Percentiles rank a stretch among this genome's conserved stretches.
phyloP scores from a whole-genome alignment of 1,139 yeast species.

The Suhomyces choctaworum region DNA sequence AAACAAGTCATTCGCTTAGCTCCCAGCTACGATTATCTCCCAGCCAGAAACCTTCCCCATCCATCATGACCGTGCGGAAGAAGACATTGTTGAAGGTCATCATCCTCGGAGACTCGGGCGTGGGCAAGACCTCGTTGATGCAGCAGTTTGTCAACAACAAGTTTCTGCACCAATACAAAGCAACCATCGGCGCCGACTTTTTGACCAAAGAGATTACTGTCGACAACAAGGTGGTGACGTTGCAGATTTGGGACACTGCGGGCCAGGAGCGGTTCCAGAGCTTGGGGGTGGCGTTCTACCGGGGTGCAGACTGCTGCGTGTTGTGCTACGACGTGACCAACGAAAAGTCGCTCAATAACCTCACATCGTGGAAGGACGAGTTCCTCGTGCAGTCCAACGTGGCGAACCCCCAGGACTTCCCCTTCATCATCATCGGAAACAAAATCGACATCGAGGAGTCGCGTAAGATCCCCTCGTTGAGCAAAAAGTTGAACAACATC shows the following conservation, averaged over 20 bases:
- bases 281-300: conserved; percentile 93
- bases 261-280: conserved; percentile 98
- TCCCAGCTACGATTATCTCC: no score
- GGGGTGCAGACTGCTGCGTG: conserved; percentile 99
- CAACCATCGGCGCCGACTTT: conserved; percentile 97
- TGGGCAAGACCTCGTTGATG: conserved; percentile 94
- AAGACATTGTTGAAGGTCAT: conserved; percentile 91
- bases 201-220: conserved; percentile 84
- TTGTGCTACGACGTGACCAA: conserved; percentile 52
- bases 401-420: conserved; percentile 90
- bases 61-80: conserved; percentile 72
- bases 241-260: conserved; percentile 98
- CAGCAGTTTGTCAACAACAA: conserved; percentile 95
- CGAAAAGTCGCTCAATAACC: conserved; percentile 78
- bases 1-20: conserved; percentile 5
- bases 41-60: conserved; percentile 1
- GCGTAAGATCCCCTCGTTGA: conserved; percentile 73
- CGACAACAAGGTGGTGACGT: conserved; percentile 77
- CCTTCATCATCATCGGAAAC: conserved; percentile 92
- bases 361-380: conserved; percentile 94
- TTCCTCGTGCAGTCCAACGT: conserved; percentile 92
- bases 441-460: conserved; percentile 93
- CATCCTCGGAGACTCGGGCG: conserved; percentile 95
- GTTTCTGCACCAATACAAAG: conserved; percentile 94
- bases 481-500: conserved; percentile 82